phyloP scores from a whole-genome alignment of 805 yeast genomes.

The Saturnispora gosingensis region DNA sequence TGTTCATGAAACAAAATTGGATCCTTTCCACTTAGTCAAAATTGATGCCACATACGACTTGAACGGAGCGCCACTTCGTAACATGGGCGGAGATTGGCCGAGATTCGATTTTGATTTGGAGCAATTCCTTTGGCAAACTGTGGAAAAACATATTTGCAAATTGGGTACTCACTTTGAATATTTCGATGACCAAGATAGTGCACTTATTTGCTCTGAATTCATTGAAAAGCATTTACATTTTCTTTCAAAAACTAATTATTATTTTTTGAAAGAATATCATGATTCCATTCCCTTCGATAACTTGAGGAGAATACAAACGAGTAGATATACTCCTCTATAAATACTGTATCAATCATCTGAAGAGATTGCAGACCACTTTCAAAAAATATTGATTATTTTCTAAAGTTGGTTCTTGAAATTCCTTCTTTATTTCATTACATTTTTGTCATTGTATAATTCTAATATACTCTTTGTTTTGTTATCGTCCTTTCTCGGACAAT shows the following conservation, averaged over 20 bases:
- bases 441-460: not conserved
- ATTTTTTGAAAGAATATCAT: slow-evolving; percentile 5
- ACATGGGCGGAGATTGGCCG: slow-evolving; percentile 17
- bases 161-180: slow-evolving; percentile 6
- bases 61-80: slow-evolving; percentile 11
- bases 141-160: slow-evolving; percentile 15
- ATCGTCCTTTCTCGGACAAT: not conserved
- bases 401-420: not conserved
- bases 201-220: slow-evolving; percentile 9
- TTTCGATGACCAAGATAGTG: slow-evolving; percentile 9
- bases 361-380: not conserved
- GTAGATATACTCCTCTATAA: not conserved
- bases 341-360: not conserved
- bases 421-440: not conserved
- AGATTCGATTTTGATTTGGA: slow-evolving; percentile 17
- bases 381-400: not conserved
- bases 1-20: slow-evolving; percentile 40
- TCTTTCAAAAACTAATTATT: slow-evolving; percentile 5
- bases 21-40: slow-evolving; percentile 31
- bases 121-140: slow-evolving; percentile 16
- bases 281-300: slow-evolving; percentile 9
- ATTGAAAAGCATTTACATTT: slow-evolving; percentile 11
- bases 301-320: slow-evolving; percentile 5
- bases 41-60: slow-evolving; percentile 11
- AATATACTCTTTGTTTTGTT: not conserved